Evolutionary conservation across 2,329 filamentous ascomycete species (phyloP).

Genomic region (Dothiorella sarmentorum): DNA sequence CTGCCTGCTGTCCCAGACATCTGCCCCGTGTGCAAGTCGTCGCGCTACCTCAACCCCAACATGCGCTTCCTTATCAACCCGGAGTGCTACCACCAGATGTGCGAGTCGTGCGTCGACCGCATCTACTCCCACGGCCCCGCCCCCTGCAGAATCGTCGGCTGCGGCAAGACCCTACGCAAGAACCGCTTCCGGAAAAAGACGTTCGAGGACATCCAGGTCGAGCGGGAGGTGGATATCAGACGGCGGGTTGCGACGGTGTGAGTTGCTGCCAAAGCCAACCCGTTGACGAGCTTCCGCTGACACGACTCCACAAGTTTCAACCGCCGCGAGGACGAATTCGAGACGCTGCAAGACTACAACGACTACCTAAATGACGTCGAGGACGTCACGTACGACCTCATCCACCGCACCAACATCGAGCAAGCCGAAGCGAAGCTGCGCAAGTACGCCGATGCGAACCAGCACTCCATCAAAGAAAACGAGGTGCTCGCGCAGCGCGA

Average conservation of each 20-base stretch:
- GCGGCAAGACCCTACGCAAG: slow-evolving; percentile 80
- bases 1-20: slow-evolving; percentile 55
- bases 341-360: slow-evolving; percentile 78
- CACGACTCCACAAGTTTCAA: slow-evolving; percentile 65
- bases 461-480: slow-evolving; percentile 53
- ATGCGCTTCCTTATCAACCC: slow-evolving; percentile 96
- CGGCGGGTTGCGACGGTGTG: slow-evolving; percentile 65
- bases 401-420: slow-evolving; percentile 67
- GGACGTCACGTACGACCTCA: slow-evolving; percentile 82
- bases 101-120: slow-evolving; percentile 89
- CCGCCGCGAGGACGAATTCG: slow-evolving; percentile 85
- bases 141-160: slow-evolving; percentile 86
- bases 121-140: slow-evolving; percentile 91
- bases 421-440: slow-evolving; percentile 58
- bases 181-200: slow-evolving; percentile 82
- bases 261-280: slow-evolving; percentile 24
- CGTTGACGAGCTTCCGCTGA: slow-evolving; percentile 17
- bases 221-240: slow-evolving; percentile 91
- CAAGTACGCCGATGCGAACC: slow-evolving; percentile 71
- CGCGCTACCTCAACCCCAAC: slow-evolving; percentile 88
- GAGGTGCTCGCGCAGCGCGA: slow-evolving; percentile 47
- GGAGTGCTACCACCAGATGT: slow-evolving; percentile 99
- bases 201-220: slow-evolving; percentile 82
- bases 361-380: slow-evolving; percentile 94
- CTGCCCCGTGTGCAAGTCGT: slow-evolving; percentile 96